Conservation (phyloP, 768 basidiomycete genomes). For the Lepiota brunneoincarnata region DNA sequence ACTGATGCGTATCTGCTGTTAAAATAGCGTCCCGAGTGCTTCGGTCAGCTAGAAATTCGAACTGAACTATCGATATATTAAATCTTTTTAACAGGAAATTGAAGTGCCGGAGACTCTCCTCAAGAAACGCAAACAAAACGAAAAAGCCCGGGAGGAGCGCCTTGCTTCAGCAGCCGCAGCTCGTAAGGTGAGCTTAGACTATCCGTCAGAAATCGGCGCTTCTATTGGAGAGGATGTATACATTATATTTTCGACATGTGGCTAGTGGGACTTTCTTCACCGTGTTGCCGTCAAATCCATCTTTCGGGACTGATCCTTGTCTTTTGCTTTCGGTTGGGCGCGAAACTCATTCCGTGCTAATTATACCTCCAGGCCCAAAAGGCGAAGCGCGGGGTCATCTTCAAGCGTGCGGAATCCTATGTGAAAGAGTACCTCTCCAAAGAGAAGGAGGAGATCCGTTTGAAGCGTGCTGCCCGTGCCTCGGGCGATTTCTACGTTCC, state of each 20-base stretch:
- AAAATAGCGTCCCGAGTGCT: slow-evolving; percentile 51
- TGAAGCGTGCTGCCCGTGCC: slow-evolving; percentile 89
- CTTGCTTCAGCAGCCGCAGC: slow-evolving; percentile 79
- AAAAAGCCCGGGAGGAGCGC: slow-evolving; percentile 94
- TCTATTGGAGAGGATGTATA: slow-evolving; percentile 74
- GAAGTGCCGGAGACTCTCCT: slow-evolving; percentile 99
- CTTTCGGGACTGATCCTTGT: slow-evolving; percentile 80
- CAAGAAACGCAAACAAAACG: slow-evolving; percentile 98
- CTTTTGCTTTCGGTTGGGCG: slow-evolving; percentile 12
- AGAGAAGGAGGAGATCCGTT: slow-evolving; percentile 95
- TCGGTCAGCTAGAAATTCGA: slow-evolving; percentile 40
- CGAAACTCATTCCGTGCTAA: slow-evolving; percentile 12
- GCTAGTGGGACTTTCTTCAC: slow-evolving; percentile 61
- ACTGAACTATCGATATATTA: slow-evolving; percentile 18
- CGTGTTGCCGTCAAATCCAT: slow-evolving; percentile 84
- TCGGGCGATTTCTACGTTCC: slow-evolving; percentile 97
- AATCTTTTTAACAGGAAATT: slow-evolving; percentile 56
- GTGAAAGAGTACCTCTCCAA: slow-evolving; percentile 93
- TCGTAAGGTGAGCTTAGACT: slow-evolving; percentile 69
- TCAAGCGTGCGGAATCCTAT: slow-evolving; percentile 98
- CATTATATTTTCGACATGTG: slow-evolving; percentile 61
- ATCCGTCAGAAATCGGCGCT: slow-evolving; percentile 12
- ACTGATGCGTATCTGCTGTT: slow-evolving; percentile 14
- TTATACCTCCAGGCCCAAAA: slow-evolving; percentile 61
- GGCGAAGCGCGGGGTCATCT: slow-evolving; percentile 94